Conservation (phyloP, 306 rosid genomes). For the Cyclanthera cordifolia region DNA sequence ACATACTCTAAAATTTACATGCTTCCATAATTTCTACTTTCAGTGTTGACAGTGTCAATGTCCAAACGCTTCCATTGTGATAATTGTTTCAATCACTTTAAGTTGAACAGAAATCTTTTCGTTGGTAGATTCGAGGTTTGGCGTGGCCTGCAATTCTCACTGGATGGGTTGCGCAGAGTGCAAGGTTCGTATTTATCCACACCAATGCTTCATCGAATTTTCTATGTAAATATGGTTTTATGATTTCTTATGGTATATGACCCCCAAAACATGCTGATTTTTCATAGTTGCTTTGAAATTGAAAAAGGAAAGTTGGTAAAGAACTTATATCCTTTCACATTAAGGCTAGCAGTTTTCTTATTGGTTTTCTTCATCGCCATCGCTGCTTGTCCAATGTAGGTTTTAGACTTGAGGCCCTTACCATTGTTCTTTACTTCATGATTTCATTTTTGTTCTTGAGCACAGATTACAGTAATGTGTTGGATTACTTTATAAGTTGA, state of each 20-base stretch:
- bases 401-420: conserved; percentile 4
- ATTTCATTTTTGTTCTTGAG: not conserved
- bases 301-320: not conserved
- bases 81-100: conserved; percentile 11
- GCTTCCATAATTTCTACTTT: conserved; percentile 2
- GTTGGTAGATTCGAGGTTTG: conserved; percentile 56
- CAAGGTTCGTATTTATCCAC: conserved; percentile 37
- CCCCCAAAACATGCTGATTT: not conserved
- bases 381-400: not conserved
- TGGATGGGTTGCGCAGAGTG: conserved; percentile 71
- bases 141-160: conserved; percentile 75
- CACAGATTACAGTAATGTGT: not conserved
- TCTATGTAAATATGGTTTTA: not conserved
- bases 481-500: not conserved
- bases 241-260: not conserved
- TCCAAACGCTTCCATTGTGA: not conserved
- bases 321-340: not conserved
- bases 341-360: not conserved
- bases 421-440: not conserved
- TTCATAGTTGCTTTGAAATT: not conserved
- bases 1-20: not conserved
- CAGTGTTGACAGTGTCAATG: not conserved
- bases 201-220: conserved; percentile 12
- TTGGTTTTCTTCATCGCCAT: not conserved
- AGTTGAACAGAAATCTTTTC: conserved; percentile 18